Evolutionary conservation across 352 stramenopile genomes (phyloP).

Genomic region (Elongisporangium anandrum): DNA sequence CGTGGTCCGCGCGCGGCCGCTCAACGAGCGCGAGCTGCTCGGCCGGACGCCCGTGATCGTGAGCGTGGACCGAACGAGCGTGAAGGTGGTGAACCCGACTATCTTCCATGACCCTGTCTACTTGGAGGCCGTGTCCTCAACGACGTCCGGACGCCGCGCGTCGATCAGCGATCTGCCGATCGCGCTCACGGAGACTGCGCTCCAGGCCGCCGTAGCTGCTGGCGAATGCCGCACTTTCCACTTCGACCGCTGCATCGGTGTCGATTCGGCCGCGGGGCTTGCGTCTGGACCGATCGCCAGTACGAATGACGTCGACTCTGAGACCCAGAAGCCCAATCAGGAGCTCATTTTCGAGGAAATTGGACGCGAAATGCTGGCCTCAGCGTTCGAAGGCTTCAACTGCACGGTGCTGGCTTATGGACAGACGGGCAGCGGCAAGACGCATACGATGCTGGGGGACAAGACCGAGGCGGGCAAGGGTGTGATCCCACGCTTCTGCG

Average conservation of each 20-base stretch:
- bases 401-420: constrained; percentile 81
- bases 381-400: constrained; percentile 80
- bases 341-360: constrained; percentile 77
- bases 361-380: constrained; percentile 58
- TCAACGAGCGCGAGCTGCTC: constrained; percentile 52
- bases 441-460: constrained; percentile 82
- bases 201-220: constrained; percentile 27
- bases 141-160: constrained; percentile 7
- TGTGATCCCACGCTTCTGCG: constrained; percentile 74
- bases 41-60: constrained; percentile 49
- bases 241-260: constrained; percentile 77
- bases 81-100: constrained; percentile 65
- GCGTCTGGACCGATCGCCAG: constrained; percentile 33
- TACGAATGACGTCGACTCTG: constrained; percentile 34
- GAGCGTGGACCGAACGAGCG: constrained; percentile 28
- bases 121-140: constrained; percentile 30
- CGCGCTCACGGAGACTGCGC: constrained; percentile 19
- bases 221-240: constrained; percentile 66
- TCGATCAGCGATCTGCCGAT: constrained; percentile 15
- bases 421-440: constrained; percentile 79
- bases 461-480: constrained; percentile 55
- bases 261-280: constrained; percentile 19
- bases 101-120: constrained; percentile 56
- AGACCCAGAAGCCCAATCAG: constrained; percentile 51
- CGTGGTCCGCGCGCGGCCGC: constrained; percentile 63